A percentile compares a stretch with the other conserved stretches of the same genome.
phyloP scores from a whole-genome alignment of 176 grass and related monocot species.

The Paspalum vaginatum region DNA sequence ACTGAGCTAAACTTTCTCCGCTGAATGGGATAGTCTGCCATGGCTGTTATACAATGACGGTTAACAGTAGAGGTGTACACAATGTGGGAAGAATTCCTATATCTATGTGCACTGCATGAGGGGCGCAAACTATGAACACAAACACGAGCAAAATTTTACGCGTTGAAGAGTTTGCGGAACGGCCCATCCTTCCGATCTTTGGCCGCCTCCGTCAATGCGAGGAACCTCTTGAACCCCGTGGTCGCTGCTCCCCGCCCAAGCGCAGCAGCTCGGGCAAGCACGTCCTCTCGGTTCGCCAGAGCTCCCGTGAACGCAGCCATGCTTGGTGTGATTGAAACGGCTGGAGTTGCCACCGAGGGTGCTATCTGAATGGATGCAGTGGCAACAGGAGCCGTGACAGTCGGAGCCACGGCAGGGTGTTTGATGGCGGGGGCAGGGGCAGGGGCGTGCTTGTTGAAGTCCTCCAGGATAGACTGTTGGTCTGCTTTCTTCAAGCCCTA shows the following conservation, averaged over 20 bases:
- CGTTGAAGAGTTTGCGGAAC: conserved; percentile 93
- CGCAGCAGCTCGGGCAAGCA: conserved; percentile 87
- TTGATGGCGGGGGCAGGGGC: conserved; percentile 63
- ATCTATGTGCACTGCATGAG: conserved; percentile 56
- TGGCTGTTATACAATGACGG: conserved; percentile 33
- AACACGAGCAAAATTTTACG: conserved; percentile 44
- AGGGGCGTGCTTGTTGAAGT: conserved; percentile 87
- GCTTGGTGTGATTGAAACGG: conserved; percentile 45
- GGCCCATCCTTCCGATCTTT: conserved; percentile 97
- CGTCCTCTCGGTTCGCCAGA: conserved; percentile 84
- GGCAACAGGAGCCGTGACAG: conserved; percentile 43
- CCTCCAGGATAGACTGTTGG: conserved; percentile 90
- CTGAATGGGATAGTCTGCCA: not conserved
- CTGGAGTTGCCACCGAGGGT: conserved; percentile 32
- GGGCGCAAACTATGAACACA: conserved; percentile 43
- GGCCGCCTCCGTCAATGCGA: conserved; percentile 92
- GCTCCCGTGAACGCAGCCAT: conserved; percentile 46
- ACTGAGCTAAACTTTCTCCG: conserved; percentile 8
- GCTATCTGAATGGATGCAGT: conserved; percentile 42
- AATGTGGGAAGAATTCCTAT: conserved; percentile 54
- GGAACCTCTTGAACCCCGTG: conserved; percentile 97
- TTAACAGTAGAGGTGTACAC: conserved; percentile 23
- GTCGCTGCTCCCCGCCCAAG: conserved; percentile 90
- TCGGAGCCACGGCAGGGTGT: conserved; percentile 63
- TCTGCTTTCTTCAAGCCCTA: conserved; percentile 99